Percentiles rank a stretch among this genome's conserved stretches.
phyloP scores from a whole-genome alignment of 2,329 filamentous ascomycete species.

The Colletotrichum camelliae region DNA sequence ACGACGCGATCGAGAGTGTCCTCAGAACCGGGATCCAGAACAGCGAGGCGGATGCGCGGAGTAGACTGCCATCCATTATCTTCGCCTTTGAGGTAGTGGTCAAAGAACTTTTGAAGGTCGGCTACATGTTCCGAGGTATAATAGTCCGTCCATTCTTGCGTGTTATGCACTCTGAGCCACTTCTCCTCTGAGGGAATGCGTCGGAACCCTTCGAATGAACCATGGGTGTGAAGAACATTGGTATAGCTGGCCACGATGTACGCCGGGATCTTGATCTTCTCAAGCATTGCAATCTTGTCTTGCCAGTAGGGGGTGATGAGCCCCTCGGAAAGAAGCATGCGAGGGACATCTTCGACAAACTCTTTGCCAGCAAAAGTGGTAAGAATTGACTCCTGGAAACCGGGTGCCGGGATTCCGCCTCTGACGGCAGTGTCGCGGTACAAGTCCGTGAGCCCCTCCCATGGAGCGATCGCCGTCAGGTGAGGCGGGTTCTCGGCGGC shows the following conservation, averaged over 20 bases:
- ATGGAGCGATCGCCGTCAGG: not conserved
- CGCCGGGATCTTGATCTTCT: not conserved
- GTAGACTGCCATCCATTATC: conserved; percentile 52
- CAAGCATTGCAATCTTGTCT: not conserved
- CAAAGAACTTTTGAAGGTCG: conserved; percentile 27
- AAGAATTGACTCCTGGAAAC: not conserved
- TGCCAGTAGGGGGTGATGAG: not conserved
- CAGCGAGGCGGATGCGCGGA: conserved; percentile 40
- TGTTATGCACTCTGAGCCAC: not conserved
- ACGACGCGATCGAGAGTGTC: not conserved
- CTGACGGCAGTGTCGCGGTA: not conserved
- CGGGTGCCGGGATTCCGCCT: not conserved
- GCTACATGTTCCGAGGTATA: not conserved
- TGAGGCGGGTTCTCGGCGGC: not conserved
- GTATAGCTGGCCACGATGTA: not conserved
- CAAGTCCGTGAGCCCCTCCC: not conserved
- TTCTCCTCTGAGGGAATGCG: not conserved
- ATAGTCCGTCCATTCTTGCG: not conserved
- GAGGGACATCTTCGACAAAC: not conserved
- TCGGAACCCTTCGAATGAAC: not conserved
- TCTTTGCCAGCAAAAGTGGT: not conserved
- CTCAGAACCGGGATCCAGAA: not conserved
- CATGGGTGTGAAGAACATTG: not conserved
- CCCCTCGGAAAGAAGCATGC: not conserved
- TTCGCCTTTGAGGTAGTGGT: conserved; percentile 45